Percentiles rank a stretch among this genome's conserved stretches.
These are phyloP conservation scores for Isabelozyma rhagii DNA, from an alignment of 805 yeast genomes.

Conservation along the genomic window DNA sequence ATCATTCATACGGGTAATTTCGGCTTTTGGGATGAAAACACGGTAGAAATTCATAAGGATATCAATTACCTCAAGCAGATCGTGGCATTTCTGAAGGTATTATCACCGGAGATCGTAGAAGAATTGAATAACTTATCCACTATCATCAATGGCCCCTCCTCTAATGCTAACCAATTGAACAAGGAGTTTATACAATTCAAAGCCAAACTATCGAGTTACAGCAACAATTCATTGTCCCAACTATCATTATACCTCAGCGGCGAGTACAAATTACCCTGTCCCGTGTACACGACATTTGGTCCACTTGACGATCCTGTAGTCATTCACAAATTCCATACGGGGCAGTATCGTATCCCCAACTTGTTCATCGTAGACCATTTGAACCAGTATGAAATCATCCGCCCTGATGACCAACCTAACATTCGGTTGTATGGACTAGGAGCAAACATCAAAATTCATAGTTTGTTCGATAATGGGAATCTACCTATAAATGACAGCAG, in stretches of 20 bases:
- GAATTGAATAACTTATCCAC: constrained; percentile 51
- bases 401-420: constrained; percentile 39
- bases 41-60: constrained; percentile 52
- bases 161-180: constrained; percentile 4
- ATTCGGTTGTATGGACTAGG: constrained; percentile 68
- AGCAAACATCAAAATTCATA: constrained; percentile 64
- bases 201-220: constrained; percentile 3
- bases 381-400: constrained; percentile 39
- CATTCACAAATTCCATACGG: constrained; percentile 57
- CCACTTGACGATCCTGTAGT: constrained; percentile 72
- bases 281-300: constrained; percentile 78
- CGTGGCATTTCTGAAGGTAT: constrained; percentile 61
- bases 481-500: constrained; percentile 5
- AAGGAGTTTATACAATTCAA: constrained; percentile 3
- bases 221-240: constrained; percentile 11
- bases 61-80: constrained; percentile 57
- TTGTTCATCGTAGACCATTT: constrained; percentile 61
- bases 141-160: constrained; percentile 4
- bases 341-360: constrained; percentile 53
- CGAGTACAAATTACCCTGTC: constrained; percentile 44
- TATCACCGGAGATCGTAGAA: constrained; percentile 47
- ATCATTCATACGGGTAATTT: constrained; percentile 75
- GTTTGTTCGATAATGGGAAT: constrained; percentile 52
- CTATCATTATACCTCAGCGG: constrained; percentile 25
- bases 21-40: constrained; percentile 66